Evolutionary conservation across 495 filamentous ascomycete genomes (phyloP).

Genomic region (Penicillium daleae): DNA sequence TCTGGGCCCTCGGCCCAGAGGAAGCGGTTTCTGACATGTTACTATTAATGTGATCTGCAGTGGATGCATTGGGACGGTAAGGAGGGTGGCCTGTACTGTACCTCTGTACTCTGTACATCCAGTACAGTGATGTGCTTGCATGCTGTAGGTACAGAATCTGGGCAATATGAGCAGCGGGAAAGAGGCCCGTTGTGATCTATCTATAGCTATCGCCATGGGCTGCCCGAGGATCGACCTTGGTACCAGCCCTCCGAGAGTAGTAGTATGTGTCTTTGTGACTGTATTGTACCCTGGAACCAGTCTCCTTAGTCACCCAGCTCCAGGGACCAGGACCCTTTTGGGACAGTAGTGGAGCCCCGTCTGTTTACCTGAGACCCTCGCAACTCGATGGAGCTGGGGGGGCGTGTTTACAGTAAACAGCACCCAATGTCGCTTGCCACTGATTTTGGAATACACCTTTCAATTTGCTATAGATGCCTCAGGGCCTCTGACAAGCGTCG

Average conservation of each 20-base stretch:
- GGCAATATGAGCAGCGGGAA: no score
- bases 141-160: no score
- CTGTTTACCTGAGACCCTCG: conserved; percentile 22
- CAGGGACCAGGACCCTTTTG: conserved; percentile 12
- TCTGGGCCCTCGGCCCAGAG: background rate
- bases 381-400: background rate
- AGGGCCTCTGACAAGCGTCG: background rate
- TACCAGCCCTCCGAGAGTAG: background rate
- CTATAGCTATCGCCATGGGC: background rate
- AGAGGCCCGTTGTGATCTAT: background rate
- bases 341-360: conserved; percentile 1
- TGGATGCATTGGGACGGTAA: conserved; percentile 9
- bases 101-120: background rate
- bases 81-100: background rate
- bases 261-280: no score
- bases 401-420: conserved; percentile 1
- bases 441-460: background rate
- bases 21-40: conserved; percentile 15
- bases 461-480: no score
- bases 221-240: background rate
- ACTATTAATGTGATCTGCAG: conserved; percentile 16
- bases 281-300: conserved; percentile 1
- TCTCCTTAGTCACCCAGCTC: background rate
- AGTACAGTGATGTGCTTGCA: no score
- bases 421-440: background rate